Evolutionary conservation across 495 filamentous ascomycete species (phyloP).

Genomic region (Penicillium flavigenum): DNA sequence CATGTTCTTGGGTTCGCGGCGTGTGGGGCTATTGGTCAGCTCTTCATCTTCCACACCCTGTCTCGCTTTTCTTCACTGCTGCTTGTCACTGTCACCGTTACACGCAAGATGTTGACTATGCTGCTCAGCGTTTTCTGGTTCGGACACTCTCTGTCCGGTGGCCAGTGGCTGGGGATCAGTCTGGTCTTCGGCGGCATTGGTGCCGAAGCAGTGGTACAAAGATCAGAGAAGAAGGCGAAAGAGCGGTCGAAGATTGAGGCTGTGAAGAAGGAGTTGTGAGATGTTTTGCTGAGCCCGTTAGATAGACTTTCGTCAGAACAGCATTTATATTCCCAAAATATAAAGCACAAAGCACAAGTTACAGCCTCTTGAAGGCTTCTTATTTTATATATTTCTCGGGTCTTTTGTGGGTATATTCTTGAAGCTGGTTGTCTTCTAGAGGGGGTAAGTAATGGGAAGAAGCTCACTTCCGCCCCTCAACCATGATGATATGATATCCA

Average conservation of each 20-base stretch:
- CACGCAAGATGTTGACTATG: slow-evolving; percentile 99
- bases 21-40: slow-evolving; percentile 91
- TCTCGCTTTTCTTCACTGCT: slow-evolving; percentile 87
- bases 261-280: slow-evolving; percentile 42
- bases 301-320: slow-evolving; percentile 3
- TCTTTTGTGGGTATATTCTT: background rate
- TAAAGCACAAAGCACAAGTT: background rate
- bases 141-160: slow-evolving; percentile 76
- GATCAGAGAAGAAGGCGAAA: slow-evolving; percentile 81
- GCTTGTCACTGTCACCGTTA: slow-evolving; percentile 95
- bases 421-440: background rate
- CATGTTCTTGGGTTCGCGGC: slow-evolving; percentile 87
- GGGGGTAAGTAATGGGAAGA: background rate
- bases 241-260: slow-evolving; percentile 61
- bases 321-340: slow-evolving; percentile 7
- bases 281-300: slow-evolving; percentile 10
- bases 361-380: background rate
- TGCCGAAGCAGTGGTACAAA: slow-evolving; percentile 78
- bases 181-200: slow-evolving; percentile 96
- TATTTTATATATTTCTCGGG: background rate
- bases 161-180: slow-evolving; percentile 89
- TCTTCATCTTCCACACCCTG: slow-evolving; percentile 97
- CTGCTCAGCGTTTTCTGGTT: slow-evolving; percentile 92
- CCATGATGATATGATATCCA: slow-evolving; percentile 96
- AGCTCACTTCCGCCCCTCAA: slow-evolving; percentile 65